These are phyloP conservation scores for Adansonia gregorii DNA, from an alignment of 441 rosid genomes.

Conservation along the genomic window DNA sequence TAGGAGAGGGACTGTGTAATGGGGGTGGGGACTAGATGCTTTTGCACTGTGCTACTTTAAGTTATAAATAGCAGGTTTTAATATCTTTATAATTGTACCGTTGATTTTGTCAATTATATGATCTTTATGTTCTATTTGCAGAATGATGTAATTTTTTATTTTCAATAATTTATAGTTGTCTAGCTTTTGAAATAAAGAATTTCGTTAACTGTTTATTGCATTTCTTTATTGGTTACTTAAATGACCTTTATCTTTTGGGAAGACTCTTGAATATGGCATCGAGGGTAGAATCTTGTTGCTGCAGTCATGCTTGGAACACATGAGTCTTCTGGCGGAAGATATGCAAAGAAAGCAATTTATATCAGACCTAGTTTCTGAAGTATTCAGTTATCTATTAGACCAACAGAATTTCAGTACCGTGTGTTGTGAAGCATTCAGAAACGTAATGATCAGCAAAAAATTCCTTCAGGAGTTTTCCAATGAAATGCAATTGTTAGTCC, in stretches of 20 bases:
- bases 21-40: neutral
- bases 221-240: constrained; percentile 11
- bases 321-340: constrained; percentile 50
- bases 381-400: constrained; percentile 57
- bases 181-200: neutral
- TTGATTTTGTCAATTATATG: neutral
- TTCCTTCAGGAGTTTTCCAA: constrained; percentile 53
- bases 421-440: constrained; percentile 59
- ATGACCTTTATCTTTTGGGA: constrained; percentile 22
- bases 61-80: neutral
- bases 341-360: constrained; percentile 44
- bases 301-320: constrained; percentile 57
- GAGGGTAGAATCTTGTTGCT: constrained; percentile 62
- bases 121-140: neutral
- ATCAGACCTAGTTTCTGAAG: constrained; percentile 39
- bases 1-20: neutral
- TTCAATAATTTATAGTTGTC: neutral
- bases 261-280: constrained; percentile 68
- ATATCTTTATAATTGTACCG: neutral
- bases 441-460: constrained; percentile 49
- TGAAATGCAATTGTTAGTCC: constrained; percentile 52
- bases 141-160: neutral
- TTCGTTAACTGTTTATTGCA: neutral
- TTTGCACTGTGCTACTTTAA: neutral
- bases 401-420: constrained; percentile 62